A percentile compares a stretch with the other conserved stretches of the same genome.
Conservation (phyloP, 1,139 yeast species). For the Zhuliangozyma parablackwelliae region DNA sequence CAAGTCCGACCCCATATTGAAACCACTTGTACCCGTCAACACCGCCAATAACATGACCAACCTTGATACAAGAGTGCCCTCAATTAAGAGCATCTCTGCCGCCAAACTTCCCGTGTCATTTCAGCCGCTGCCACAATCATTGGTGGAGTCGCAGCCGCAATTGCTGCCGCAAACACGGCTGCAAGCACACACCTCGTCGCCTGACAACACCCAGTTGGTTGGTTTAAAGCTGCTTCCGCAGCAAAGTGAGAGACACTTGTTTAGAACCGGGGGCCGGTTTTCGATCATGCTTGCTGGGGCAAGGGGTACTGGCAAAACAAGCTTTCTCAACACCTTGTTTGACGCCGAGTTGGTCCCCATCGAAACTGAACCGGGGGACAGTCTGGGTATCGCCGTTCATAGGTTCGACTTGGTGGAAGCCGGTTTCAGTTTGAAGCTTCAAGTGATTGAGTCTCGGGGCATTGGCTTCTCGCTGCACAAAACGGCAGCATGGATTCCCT, state of each 20-base stretch:
- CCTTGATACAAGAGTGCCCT: too few relatives aligned
- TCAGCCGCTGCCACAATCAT: too few relatives aligned
- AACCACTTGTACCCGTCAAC: too few relatives aligned
- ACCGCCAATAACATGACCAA: too few relatives aligned
- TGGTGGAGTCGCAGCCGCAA: too few relatives aligned
- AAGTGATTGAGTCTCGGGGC: conserved; percentile 24
- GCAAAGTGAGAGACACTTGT: conserved; percentile 18
- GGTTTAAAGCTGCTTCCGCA: conserved; percentile 26
- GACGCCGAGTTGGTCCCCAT: conserved; percentile 14
- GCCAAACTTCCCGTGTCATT: too few relatives aligned
- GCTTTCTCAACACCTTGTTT: conserved; percentile 62
- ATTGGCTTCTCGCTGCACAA: conserved; percentile 9
- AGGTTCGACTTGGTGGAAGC: conserved; percentile 47
- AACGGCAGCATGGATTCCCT: conserved; percentile 49
- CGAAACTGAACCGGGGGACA: neutral
- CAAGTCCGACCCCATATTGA: too few relatives aligned
- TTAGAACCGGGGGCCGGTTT: conserved; percentile 31
- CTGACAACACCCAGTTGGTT: neutral
- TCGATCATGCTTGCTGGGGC: conserved; percentile 75
- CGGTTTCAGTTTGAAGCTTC: conserved; percentile 47
- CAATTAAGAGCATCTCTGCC: too few relatives aligned
- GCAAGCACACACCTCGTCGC: too few relatives aligned
- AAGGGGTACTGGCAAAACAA: conserved; percentile 77
- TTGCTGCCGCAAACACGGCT: too few relatives aligned
- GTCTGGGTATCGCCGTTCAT: conserved; percentile 18